Conservation (phyloP, 495 filamentous ascomycete species). For the Penicillium longicatenatum region DNA sequence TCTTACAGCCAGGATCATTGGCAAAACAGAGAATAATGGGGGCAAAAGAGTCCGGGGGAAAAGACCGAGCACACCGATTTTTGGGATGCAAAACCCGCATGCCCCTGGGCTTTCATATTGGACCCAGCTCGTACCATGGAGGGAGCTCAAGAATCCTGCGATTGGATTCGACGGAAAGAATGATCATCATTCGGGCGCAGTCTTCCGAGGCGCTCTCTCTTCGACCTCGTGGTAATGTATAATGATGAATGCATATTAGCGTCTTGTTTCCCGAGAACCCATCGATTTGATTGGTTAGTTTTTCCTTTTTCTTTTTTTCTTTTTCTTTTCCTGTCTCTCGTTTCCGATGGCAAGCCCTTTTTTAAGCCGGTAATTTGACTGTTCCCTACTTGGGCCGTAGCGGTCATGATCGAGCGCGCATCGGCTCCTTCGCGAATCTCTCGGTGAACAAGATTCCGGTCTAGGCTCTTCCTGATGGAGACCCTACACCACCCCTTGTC, state of each 20-base stretch:
- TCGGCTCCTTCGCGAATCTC: conserved; percentile 2
- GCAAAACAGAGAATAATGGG: not conserved
- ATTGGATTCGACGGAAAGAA: not conserved
- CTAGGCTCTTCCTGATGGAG: conserved; percentile 11
- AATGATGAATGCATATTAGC: not conserved
- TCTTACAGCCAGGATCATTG: not conserved
- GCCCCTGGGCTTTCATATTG: not conserved
- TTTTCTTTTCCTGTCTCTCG: not conserved
- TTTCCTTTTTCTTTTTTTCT: too few relatives aligned
- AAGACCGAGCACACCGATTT: not conserved
- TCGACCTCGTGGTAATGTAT: not conserved
- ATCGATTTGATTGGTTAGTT: not conserved
- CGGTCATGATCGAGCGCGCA: not conserved
- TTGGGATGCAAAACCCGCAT: not conserved
- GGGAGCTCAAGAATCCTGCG: not conserved
- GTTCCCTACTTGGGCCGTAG: conserved; percentile 1
- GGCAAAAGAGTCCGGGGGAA: not conserved
- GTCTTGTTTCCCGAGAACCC: not conserved
- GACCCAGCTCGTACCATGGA: not conserved
- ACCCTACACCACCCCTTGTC: not conserved
- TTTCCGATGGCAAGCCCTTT: conserved; percentile 2
- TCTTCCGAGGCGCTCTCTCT: not conserved
- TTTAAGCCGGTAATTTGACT: not conserved
- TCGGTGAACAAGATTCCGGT: conserved; percentile 6
- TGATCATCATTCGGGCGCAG: not conserved